phyloP scores from a whole-genome alignment of 202 grass and related monocot species.

The Musa balbisiana region DNA sequence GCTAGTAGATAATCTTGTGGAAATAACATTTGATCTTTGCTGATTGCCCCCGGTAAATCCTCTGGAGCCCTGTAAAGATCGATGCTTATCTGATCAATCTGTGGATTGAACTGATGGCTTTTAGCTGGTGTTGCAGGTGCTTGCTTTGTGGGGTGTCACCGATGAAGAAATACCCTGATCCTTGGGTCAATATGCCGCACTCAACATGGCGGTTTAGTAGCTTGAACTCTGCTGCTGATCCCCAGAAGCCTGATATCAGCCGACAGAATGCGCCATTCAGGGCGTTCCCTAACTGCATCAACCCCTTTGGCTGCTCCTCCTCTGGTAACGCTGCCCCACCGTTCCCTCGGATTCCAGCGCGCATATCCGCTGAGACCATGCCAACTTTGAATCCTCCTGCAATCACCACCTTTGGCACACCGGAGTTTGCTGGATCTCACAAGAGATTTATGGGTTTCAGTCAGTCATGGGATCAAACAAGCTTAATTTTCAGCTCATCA shows the following conservation, averaged over 20 bases:
- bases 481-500: conserved; percentile 3
- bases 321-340: conserved; percentile 19
- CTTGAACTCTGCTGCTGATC: conserved; percentile 22
- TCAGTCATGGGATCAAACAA: conserved; percentile 31
- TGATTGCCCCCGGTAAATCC: conserved; percentile 43
- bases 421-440: conserved; percentile 5
- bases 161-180: conserved; percentile 61
- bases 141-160: neutral
- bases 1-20: conserved; percentile 27
- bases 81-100: neutral
- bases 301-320: conserved; percentile 27
- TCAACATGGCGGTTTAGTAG: conserved; percentile 40
- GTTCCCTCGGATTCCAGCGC: conserved; percentile 13
- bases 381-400: conserved; percentile 23
- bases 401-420: conserved; percentile 6
- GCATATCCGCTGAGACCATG: conserved; percentile 5
- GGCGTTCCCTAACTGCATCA: conserved; percentile 32
- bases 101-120: neutral
- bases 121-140: conserved; percentile 4
- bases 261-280: conserved; percentile 24
- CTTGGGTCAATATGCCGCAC: conserved; percentile 37
- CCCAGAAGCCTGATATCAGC: conserved; percentile 24
- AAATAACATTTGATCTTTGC: conserved; percentile 19
- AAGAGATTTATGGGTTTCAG: conserved; percentile 36
- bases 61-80: neutral